Evolutionary conservation across 805 yeast species (phyloP), one percentile per base, ranked within the genome.

Genomic region (Kodamaea nitidulidarum): DNA sequence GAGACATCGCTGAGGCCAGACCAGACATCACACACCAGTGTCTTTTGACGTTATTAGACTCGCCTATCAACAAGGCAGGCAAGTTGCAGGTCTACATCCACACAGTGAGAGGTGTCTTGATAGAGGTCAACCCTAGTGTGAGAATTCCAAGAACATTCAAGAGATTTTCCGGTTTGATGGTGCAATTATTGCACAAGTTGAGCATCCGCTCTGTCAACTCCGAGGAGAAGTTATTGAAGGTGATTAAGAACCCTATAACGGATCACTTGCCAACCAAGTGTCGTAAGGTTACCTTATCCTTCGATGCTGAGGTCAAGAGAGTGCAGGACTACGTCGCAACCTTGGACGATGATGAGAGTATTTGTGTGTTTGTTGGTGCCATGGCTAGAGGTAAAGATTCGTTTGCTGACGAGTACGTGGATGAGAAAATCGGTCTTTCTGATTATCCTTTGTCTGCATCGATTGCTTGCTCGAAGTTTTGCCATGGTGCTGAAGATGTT

Each of bases 1-100:
- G 98, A 58, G 98, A 93, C 58, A 91, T 93, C 47, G 87, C 95
- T 35, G 98, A 93, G 58, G 98, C 97, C 6, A 80, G 98, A 63
- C 98, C 98, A n/a, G 98, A 93, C 62, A 93, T 93, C 55, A 93
- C 98, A 32, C 98, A 93, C 60, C 98, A 91, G 66, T 93, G 98
- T 72, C 76, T 93, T 30, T 73, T 93, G 63, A 91, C 98, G 3
- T 71, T 93, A 48, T 72, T 93, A 53, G 98, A 93, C 62, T 87
- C 96, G n/a, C 98, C 98, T 31, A 84, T 93, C 54, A 93, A 93
- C 70, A 93, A 93, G 65, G 98, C 97, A 5, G 98, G 98, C 7
- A 87, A 80, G 62, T 74, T 93, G 50, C 98, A 93, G 65, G 98
- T 93, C 10, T 93, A 91, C 64, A 88, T 93, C 43, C 96, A 88